A percentile compares a stretch with the other conserved stretches of the same genome.
These are phyloP conservation scores for Auxenochlorella protothecoides DNA, from an alignment of 139 green algal genomes.

Conservation along the genomic window DNA sequence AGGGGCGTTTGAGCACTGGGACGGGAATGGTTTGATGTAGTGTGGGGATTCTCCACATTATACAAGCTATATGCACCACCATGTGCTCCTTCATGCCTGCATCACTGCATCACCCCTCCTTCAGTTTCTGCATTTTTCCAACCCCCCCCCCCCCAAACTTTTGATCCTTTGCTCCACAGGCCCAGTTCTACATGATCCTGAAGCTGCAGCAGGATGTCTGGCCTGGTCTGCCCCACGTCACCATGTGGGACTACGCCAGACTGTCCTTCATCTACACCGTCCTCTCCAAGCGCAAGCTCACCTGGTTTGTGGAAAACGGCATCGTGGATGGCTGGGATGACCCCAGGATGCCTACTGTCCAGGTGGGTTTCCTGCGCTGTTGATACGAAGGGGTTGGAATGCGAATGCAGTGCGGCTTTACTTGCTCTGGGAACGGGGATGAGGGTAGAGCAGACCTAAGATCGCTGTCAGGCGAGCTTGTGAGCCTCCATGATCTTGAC, in stretches of 20 bases:
- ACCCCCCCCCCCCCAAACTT: not conserved
- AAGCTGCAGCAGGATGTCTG: constrained; percentile 54
- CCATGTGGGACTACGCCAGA: constrained; percentile 93
- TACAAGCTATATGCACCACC: too few relatives aligned
- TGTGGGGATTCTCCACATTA: too few relatives aligned
- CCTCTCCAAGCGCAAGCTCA: constrained; percentile 95
- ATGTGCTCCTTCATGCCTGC: not conserved
- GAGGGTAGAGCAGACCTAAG: too few relatives aligned
- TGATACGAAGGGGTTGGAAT: too few relatives aligned
- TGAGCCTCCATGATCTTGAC: too few relatives aligned
- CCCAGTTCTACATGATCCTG: constrained; percentile 83
- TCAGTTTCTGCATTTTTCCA: not conserved
- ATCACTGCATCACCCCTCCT: not conserved
- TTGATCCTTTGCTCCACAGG: constrained; percentile 18
- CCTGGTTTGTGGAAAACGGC: constrained; percentile 82
- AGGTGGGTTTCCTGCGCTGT: constrained; percentile 21
- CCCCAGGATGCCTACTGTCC: constrained; percentile 94
- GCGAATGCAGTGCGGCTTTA: too few relatives aligned
- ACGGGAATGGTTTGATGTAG: too few relatives aligned
- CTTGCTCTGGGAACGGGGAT: too few relatives aligned
- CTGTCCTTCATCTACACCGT: constrained; percentile 70
- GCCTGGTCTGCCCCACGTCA: constrained; percentile 66
- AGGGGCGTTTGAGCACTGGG: too few relatives aligned
- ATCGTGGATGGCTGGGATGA: constrained; percentile 88
- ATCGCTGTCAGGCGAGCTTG: too few relatives aligned